Evolutionary conservation across 2,329 filamentous ascomycete species (phyloP), one percentile per base, ranked within the genome.

Genomic region (Myriosclerotinia curreyana): DNA sequence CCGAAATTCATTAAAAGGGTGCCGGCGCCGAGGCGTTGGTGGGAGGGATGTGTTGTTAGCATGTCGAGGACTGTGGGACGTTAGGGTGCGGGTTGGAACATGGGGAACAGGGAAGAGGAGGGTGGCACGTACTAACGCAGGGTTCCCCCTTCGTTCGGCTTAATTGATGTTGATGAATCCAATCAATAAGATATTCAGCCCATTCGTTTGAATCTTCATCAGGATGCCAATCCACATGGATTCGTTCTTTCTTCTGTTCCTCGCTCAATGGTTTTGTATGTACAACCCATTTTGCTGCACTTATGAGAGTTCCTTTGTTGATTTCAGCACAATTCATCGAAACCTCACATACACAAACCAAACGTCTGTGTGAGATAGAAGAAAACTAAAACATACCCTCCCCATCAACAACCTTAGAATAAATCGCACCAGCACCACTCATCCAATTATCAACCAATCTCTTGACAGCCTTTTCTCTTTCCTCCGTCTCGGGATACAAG

Each of bases 1-100:
- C 78, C 76, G 74, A 76, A 79, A 28, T 73, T 68, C 38, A 78
- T 71, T 36, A 79, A 69, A 44, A 76, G 69, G 42, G 71, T 72
- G 1, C 76, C 77, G 1, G 75, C 71, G 4, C 77, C 77, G 42
- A 74, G 74, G 3, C 73, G 70, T 52, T 77, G 74, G 51, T 74
- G 75, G 1, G 72, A 70, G 1, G 77, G 77, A 40, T 74, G 68
- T 2, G 74, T 76, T 63, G 74, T 73, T 51, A 75, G 66, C 5
- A 75, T 74, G 28, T 76, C 70, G 2, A 77, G 71, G 34, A 75
- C 76, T 48, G 11, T 5, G n/a, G 11, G 17, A n/a, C 38, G 20
- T 59, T 63, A 60, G 51, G 5, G 12, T 40, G 46, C 22, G 28
- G 5, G 34, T 38, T 38, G 40, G 11, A 28, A 38, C 15, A 5